Base-by-base conservation (phyloP, 352 stramenopile genomes). In the Globisporangium heterothallicum region DNA sequence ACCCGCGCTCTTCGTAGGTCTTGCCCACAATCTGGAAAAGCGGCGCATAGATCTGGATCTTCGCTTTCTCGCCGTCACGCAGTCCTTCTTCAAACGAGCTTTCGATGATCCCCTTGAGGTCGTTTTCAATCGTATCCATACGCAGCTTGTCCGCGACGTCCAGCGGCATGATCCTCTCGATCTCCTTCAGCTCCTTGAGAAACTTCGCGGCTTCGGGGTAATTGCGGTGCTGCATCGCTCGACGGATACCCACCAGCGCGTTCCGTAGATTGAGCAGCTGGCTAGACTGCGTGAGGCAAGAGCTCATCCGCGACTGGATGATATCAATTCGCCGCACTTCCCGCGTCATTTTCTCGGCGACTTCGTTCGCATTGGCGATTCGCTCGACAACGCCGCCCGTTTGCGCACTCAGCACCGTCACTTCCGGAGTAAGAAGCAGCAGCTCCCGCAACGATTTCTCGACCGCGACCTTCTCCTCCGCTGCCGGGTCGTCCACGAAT, bases 271-370 rank as follows among this genome's bases (percentile, higher is more conserved):
- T 78, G 40, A 95, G 56, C 26, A 90, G 67, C 68, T 90, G 77
- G 32, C 71, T 66, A 16, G 78, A 83, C 52, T 91, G 80, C 22
- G 72, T 66, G 21, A 93, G 59, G 22, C 63, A 77, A 42, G 68
- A 49, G 41, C 70, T 70, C 59, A 95, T 51, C 6, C 82, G 80
- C 57, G 79, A 90, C 61, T 95, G 82, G 29, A 91, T 69, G 50
- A 89, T 75, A 48, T 92, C 84, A 26, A 95, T 60, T 10, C 72
- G 79, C 21, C 84, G 78, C 48, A 95, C 82, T 27, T 95, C 83
- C 27, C 73, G 70, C 43, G 84, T 93, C 84, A 95, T 95, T 61
- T 92, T 93, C 51, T 88, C 84, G 6, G 82, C 84, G 9, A 95
- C 78, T n/a, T 95, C 84, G 59, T 95, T 92, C 4, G 84, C 82